Conservation (phyloP, 257 asterid genomes). For the Linderniella brevidens region DNA sequence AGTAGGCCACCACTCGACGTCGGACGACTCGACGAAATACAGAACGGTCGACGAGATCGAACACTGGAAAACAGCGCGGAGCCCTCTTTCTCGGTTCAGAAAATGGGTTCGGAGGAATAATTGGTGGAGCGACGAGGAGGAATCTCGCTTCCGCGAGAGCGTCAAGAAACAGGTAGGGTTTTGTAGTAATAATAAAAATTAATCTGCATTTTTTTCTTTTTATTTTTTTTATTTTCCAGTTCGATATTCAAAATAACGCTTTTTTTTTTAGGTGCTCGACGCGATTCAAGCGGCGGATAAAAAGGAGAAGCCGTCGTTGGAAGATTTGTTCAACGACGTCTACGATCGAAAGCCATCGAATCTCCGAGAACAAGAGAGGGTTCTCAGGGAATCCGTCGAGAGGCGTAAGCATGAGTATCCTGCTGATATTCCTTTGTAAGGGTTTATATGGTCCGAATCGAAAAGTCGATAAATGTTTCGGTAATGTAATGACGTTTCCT, state of each 20-base stretch:
- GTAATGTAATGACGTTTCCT: too few species aligned
- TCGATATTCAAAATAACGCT: neutral
- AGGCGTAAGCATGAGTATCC: conserved; percentile 59
- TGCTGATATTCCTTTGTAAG: conserved; percentile 51
- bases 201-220: neutral
- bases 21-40: conserved; percentile 89
- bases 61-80: conserved; percentile 54
- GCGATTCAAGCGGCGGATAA: conserved; percentile 70
- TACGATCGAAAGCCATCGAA: conserved; percentile 39
- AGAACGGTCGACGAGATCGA: conserved; percentile 55
- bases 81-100: conserved; percentile 45
- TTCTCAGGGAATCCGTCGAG: conserved; percentile 39
- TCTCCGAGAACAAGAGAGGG: conserved; percentile 55
- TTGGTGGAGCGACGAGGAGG: conserved; percentile 78
- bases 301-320: conserved; percentile 35
- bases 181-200: neutral
- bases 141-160: conserved; percentile 32
- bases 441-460: too few species aligned
- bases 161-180: conserved; percentile 43
- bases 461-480: too few species aligned
- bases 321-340: conserved; percentile 54
- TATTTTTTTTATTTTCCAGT: too few species aligned
- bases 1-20: conserved; percentile 87
- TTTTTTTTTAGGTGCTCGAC: conserved; percentile 28
- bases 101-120: conserved; percentile 59